Conservation (phyloP, 2,329 filamentous ascomycete genomes). For the Aspergillus felis region DNA sequence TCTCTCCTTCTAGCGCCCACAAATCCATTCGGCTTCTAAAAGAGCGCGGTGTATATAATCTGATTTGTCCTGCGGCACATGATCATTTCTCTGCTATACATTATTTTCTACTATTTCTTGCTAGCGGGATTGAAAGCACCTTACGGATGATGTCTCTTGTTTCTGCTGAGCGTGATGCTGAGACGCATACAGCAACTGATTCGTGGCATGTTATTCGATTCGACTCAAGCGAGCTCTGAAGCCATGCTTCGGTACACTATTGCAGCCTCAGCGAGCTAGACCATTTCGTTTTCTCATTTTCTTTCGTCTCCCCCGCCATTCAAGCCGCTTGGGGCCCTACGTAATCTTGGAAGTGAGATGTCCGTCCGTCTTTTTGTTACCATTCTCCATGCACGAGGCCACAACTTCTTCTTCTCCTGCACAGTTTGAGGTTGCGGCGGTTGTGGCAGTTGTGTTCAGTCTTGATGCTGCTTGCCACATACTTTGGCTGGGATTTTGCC, state of each 20-base stretch:
- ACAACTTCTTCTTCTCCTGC: neutral
- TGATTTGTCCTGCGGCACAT: constrained; percentile 18
- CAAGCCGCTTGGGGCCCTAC: constrained; percentile 2
- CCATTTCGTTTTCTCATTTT: constrained; percentile 8
- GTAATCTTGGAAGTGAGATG: constrained; percentile 11
- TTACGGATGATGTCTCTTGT: constrained; percentile 8
- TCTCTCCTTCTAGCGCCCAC: constrained; percentile 53
- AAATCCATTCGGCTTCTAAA: constrained; percentile 67
- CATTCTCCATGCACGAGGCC: neutral
- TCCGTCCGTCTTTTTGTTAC: neutral
- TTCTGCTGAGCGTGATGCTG: constrained; percentile 7
- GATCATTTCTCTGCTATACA: constrained; percentile 18
- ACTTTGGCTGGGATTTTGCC: neutral
- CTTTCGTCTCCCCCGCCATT: neutral
- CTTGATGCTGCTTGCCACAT: neutral
- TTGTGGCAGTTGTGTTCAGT: constrained; percentile 8
- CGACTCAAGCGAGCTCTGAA: constrained; percentile 15
- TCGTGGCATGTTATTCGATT: constrained; percentile 5
- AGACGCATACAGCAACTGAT: constrained; percentile 8
- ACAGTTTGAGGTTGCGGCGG: constrained; percentile 7
- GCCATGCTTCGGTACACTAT: constrained; percentile 10
- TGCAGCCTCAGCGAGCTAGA: constrained; percentile 20
- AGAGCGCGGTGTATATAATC: constrained; percentile 26
- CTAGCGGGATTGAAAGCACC: constrained; percentile 13
- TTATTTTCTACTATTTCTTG: constrained; percentile 15